A percentile compares a stretch with the other conserved stretches of the same genome.
Conservation (phyloP, 495 filamentous ascomycete genomes). For the Pseudevernia furfuracea region DNA sequence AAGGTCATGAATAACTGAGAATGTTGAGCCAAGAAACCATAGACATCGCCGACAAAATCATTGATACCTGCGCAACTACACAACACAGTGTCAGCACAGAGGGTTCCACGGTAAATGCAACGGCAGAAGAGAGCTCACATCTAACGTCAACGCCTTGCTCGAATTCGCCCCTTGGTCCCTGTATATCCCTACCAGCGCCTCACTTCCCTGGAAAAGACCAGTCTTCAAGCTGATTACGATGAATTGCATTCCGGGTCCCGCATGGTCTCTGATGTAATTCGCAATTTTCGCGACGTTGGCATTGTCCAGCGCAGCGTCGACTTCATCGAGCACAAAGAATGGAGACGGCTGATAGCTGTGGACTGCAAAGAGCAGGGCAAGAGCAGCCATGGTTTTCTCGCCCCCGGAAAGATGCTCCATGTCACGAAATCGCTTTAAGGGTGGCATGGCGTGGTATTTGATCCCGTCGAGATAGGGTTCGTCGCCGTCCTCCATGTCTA, state of each 20-base stretch:
- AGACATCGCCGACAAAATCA: constrained; percentile 1
- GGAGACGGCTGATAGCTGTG: constrained; percentile 89
- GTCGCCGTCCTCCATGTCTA: constrained; percentile 87
- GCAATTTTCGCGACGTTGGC: constrained; percentile 93
- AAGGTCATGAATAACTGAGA: background rate
- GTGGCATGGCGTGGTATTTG: constrained; percentile 98
- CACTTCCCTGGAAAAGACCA: constrained; percentile 85
- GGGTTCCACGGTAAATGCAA: background rate
- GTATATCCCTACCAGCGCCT: constrained; percentile 90
- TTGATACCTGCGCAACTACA: constrained; percentile 26
- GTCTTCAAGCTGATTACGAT: constrained; percentile 95
- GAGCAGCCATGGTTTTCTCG: constrained; percentile 97
- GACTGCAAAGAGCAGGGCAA: constrained; percentile 91
- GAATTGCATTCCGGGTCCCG: constrained; percentile 96
- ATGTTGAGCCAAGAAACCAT: background rate
- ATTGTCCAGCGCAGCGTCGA: constrained; percentile 94
- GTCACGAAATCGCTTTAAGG: constrained; percentile 95
- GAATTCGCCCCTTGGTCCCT: constrained; percentile 88
- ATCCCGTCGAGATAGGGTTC: constrained; percentile 89
- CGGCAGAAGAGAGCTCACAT: constrained; percentile 57
- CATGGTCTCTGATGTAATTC: constrained; percentile 88
- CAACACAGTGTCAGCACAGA: constrained; percentile 2
- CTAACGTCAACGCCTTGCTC: constrained; percentile 79
- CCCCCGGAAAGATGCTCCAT: constrained; percentile 98
- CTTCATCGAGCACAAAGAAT: constrained; percentile 98